Evolutionary conservation across 345 rosid species (phyloP).

Genomic region (Orychophragmus violaceus): DNA sequence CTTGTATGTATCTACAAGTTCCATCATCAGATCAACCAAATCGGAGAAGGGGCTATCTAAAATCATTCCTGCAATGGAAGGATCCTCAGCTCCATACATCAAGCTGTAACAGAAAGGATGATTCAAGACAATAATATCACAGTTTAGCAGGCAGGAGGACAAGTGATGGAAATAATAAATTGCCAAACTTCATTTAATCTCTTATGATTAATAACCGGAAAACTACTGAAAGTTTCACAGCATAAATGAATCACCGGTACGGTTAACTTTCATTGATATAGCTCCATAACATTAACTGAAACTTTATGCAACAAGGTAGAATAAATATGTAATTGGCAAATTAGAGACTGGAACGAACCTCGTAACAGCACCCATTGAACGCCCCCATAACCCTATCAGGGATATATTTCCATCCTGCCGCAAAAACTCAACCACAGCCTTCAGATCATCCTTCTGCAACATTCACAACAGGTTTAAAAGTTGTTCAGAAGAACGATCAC

Average conservation of each 20-base stretch:
- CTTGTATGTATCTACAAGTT: conserved; percentile 79
- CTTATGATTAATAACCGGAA: not conserved
- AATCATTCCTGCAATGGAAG: conserved; percentile 93
- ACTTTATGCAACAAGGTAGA: not conserved
- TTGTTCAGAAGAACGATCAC: conserved; percentile 1
- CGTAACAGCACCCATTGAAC: conserved; percentile 95
- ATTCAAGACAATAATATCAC: not conserved
- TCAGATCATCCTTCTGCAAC: conserved; percentile 84
- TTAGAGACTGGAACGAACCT: conserved; percentile 42
- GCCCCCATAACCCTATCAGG: conserved; percentile 93
- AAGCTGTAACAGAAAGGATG: conserved; percentile 44
- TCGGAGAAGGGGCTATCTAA: conserved; percentile 88
- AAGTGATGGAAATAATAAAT: not conserved
- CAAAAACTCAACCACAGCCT: conserved; percentile 71
- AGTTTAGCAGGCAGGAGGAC: not conserved
- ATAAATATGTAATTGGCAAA: not conserved
- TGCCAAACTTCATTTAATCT: not conserved
- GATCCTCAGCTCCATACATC: conserved; percentile 92
- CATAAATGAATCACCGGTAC: not conserved
- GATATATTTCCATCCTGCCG: conserved; percentile 87
- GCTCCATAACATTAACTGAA: not conserved
- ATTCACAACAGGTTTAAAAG: conserved; percentile 7
- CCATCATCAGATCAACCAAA: conserved; percentile 94
- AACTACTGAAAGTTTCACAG: not conserved
- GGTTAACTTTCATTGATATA: not conserved